Conservation (phyloP, 2,329 filamentous ascomycete species). For the Hyphodiscus sp. region DNA sequence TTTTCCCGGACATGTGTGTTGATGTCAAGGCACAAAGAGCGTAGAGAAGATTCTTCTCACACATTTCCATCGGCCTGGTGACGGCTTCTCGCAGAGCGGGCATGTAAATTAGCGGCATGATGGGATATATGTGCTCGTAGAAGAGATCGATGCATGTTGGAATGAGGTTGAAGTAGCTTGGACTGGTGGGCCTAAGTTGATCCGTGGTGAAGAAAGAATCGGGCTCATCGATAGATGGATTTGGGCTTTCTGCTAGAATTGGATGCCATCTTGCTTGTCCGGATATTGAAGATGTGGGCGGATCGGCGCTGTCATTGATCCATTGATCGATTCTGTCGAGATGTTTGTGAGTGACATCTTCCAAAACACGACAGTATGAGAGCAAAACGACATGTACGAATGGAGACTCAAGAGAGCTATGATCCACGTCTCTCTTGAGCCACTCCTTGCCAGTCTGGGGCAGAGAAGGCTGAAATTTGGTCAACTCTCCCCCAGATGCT, state of each 20-base stretch:
- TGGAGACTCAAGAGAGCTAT: no score
- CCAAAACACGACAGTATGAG: not conserved
- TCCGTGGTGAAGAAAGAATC: slow-evolving; percentile 31
- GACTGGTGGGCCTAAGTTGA: slow-evolving; percentile 38
- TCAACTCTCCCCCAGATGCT: no score
- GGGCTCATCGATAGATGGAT: slow-evolving; percentile 34
- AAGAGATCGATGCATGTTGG: slow-evolving; percentile 55
- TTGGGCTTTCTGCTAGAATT: slow-evolving; percentile 29
- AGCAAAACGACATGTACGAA: no score
- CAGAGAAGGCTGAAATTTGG: no score
- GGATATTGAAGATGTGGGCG: slow-evolving; percentile 13
- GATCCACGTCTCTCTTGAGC: no score
- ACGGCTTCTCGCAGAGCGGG: slow-evolving; percentile 46
- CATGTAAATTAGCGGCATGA: slow-evolving; percentile 55
- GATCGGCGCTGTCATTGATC: slow-evolving; percentile 17
- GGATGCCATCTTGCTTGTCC: slow-evolving; percentile 20
- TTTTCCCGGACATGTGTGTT: slow-evolving; percentile 43
- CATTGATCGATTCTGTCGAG: slow-evolving; percentile 21
- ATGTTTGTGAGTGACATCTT: not conserved
- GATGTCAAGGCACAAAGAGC: slow-evolving; percentile 51
- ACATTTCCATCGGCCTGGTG: slow-evolving; percentile 32
- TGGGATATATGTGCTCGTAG: slow-evolving; percentile 57
- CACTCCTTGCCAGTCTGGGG: no score
- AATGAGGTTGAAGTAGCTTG: slow-evolving; percentile 41
- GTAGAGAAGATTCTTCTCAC: slow-evolving; percentile 42